Evolutionary conservation across 495 filamentous ascomycete species (phyloP).

Genomic region (Arthonia radiata): DNA sequence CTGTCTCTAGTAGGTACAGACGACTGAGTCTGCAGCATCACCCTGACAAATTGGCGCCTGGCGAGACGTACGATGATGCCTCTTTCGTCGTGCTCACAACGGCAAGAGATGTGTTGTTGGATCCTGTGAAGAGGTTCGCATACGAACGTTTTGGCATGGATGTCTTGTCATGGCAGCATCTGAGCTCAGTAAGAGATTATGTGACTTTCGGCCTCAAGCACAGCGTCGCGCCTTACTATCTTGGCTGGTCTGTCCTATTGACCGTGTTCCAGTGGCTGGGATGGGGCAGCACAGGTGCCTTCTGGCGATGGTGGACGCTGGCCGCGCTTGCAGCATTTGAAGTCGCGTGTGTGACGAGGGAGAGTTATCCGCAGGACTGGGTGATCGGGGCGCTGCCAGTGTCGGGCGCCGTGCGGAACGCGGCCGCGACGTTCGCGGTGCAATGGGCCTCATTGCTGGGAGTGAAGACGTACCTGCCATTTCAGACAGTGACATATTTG

Average conservation of each 20-base stretch:
- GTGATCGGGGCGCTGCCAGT: slow-evolving; percentile 18
- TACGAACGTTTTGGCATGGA: slow-evolving; percentile 82
- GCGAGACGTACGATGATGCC: slow-evolving; percentile 13
- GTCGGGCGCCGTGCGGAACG: slow-evolving; percentile 62
- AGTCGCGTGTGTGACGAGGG: too few species aligned
- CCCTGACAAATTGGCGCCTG: slow-evolving; percentile 61
- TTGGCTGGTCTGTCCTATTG: slow-evolving; percentile 31
- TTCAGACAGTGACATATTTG: too few species aligned
- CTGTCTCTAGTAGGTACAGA: slow-evolving; percentile 65
- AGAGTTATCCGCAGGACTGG: neutral
- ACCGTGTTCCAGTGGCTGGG: too few species aligned
- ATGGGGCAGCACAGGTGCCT: too few species aligned
- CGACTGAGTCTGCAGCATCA: slow-evolving; percentile 66
- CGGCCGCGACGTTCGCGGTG: too few species aligned
- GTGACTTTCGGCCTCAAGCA: slow-evolving; percentile 35
- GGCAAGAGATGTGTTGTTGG: slow-evolving; percentile 58
- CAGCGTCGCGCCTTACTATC: slow-evolving; percentile 41
- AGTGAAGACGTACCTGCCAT: too few species aligned
- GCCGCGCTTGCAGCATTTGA: slow-evolving; percentile 28
- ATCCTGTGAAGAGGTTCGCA: slow-evolving; percentile 62
- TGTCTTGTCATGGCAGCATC: slow-evolving; percentile 34
- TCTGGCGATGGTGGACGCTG: slow-evolving; percentile 62
- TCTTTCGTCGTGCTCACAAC: slow-evolving; percentile 63
- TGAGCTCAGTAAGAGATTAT: slow-evolving; percentile 49
- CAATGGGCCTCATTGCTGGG: too few species aligned